Evolutionary conservation across 345 rosid species (phyloP).

Genomic region (Aurinia saxatilis): DNA sequence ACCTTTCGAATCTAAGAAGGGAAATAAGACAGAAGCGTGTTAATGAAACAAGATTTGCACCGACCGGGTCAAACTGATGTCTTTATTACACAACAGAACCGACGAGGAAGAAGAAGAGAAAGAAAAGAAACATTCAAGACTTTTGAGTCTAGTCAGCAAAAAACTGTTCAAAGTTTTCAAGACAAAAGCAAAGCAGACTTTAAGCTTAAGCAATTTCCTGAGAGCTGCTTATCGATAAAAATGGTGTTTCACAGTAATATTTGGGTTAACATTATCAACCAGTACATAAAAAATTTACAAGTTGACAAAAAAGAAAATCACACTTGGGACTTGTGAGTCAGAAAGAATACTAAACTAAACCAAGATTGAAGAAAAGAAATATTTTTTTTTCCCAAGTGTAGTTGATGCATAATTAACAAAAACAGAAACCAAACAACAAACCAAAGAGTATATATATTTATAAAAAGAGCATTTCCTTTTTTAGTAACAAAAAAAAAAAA

Average conservation of each 20-base stretch:
- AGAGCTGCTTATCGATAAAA: slow-evolving; percentile 16
- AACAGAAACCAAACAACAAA: slow-evolving; percentile 3
- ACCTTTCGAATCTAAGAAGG: slow-evolving; percentile 17
- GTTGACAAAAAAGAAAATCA: neutral
- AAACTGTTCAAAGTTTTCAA: slow-evolving; percentile 22
- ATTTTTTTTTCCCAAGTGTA: too few relatives aligned
- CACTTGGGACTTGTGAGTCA: neutral
- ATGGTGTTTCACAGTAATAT: neutral
- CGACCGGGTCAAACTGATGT: slow-evolving; percentile 12
- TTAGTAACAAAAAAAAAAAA: neutral
- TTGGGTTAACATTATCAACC: neutral
- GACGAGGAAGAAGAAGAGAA: slow-evolving; percentile 10
- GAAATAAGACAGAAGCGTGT: slow-evolving; percentile 16
- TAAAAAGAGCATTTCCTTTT: slow-evolving; percentile 14
- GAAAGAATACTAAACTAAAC: neutral
- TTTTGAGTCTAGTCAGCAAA: slow-evolving; percentile 18
- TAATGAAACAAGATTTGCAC: slow-evolving; percentile 13
- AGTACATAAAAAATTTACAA: neutral
- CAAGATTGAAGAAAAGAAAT: neutral
- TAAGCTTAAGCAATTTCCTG: slow-evolving; percentile 25
- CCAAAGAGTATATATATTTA: neutral
- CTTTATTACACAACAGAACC: slow-evolving; percentile 1
- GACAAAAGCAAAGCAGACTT: slow-evolving; percentile 18
- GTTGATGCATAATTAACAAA: neutral
- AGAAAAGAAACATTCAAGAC: slow-evolving; percentile 18